Conservation (phyloP, 2,329 filamentous ascomycete genomes). For the Diaporthe destruens region DNA sequence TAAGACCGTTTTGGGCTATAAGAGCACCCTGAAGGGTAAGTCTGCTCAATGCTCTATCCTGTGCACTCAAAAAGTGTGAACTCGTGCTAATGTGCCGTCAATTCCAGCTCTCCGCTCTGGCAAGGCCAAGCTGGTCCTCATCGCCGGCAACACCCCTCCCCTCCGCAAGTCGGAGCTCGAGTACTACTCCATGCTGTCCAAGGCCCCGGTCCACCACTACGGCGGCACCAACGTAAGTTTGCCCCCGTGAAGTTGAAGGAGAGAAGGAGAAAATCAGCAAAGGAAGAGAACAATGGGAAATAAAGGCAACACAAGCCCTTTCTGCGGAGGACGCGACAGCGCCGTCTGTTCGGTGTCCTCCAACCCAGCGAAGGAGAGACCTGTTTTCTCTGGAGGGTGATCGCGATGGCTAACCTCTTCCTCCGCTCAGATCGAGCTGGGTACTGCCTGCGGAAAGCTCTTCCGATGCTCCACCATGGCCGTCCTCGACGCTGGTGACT, state of each 20-base stretch:
- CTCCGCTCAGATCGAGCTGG: constrained; percentile 86
- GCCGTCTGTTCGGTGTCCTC: constrained; percentile 44
- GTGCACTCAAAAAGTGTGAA: background rate
- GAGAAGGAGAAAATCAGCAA: background rate
- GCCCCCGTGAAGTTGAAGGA: background rate
- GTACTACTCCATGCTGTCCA: constrained; percentile 93
- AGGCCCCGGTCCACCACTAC: constrained; percentile 98
- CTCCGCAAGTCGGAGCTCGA: constrained; percentile 98
- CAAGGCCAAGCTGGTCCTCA: constrained; percentile 97
- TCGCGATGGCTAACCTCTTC: constrained; percentile 67
- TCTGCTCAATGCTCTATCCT: background rate
- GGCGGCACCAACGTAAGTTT: constrained; percentile 96
- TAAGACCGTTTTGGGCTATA: constrained; percentile 91
- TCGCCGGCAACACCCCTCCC: constrained; percentile 94
- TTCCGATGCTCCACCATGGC: constrained; percentile 99
- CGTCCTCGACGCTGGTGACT: constrained; percentile 97
- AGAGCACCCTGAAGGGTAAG: constrained; percentile 70
- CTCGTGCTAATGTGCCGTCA: constrained; percentile 65
- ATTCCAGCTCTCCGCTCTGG: constrained; percentile 84
- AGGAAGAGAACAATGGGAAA: background rate
- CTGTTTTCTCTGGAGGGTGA: constrained; percentile 87
- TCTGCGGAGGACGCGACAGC: constrained; percentile 36
- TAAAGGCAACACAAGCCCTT: constrained; percentile 10
- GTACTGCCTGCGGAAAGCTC: constrained; percentile 98
- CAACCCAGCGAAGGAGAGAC: constrained; percentile 89